Evolutionary conservation across 2,329 filamentous ascomycete genomes (phyloP).

Genomic region (Penicillium janthinellum): DNA sequence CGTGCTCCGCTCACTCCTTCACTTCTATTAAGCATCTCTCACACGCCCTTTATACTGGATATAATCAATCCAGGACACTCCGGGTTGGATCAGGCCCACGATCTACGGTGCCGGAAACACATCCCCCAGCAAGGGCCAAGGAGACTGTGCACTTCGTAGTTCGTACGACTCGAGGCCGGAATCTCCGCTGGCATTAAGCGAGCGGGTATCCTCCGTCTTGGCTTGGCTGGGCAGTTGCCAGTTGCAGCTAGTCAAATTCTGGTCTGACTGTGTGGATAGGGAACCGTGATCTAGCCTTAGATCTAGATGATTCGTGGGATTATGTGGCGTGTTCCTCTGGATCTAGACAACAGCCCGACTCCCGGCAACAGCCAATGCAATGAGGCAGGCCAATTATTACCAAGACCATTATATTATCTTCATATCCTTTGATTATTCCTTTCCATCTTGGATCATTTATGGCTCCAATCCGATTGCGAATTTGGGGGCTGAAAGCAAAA

Average conservation of each 20-base stretch:
- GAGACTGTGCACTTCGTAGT: background rate
- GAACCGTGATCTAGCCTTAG: constrained; percentile 1
- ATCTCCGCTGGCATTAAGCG: background rate
- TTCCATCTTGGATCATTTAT: background rate
- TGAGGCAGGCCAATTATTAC: background rate
- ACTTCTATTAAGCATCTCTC: background rate
- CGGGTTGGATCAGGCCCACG: background rate
- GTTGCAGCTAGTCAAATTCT: background rate
- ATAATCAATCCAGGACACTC: background rate
- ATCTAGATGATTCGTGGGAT: constrained; percentile 5
- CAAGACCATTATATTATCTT: background rate
- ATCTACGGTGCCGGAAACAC: background rate
- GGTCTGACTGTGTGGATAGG: background rate
- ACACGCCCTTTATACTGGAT: background rate
- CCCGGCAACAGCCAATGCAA: background rate
- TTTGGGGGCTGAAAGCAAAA: background rate
- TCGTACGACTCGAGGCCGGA: background rate
- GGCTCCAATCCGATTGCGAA: background rate
- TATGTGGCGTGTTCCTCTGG: constrained; percentile 9
- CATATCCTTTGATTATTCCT: background rate
- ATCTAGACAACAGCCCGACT: constrained; percentile 10
- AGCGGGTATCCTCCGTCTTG: background rate
- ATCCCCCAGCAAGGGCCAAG: background rate
- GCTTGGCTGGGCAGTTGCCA: background rate
- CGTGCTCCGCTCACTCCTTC: background rate